A percentile compares a stretch with the other conserved stretches of the same genome.
These are phyloP conservation scores for Allium cepa DNA, from an alignment of 106 monocot genomes.

Conservation along the genomic window DNA sequence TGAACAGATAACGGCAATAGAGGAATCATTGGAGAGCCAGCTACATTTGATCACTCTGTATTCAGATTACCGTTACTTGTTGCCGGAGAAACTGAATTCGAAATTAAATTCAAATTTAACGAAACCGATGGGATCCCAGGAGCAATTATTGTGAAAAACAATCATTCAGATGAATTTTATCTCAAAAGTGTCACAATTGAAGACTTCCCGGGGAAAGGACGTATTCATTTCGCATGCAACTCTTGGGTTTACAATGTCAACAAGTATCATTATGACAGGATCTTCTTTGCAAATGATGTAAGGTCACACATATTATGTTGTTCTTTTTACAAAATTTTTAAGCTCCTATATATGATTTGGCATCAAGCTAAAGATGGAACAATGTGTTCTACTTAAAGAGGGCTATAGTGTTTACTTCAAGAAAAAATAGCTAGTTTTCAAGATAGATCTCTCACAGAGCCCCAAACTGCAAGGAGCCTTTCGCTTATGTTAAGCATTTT, in stretches of 20 bases:
- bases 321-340: no score
- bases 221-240: slow-evolving; percentile 52
- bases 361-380: no score
- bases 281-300: slow-evolving; percentile 57
- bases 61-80: background rate
- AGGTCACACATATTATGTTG: background rate
- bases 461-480: no score
- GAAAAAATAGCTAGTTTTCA: no score
- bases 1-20: slow-evolving; percentile 21
- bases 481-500: no score
- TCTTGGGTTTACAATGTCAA: slow-evolving; percentile 49
- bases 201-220: slow-evolving; percentile 27
- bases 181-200: slow-evolving; percentile 51
- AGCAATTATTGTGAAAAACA: slow-evolving; percentile 41
- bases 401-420: no score
- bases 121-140: slow-evolving; percentile 26
- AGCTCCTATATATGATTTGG: no score
- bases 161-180: slow-evolving; percentile 30
- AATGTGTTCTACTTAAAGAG: no score
- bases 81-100: slow-evolving; percentile 19
- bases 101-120: slow-evolving; percentile 22
- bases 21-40: slow-evolving; percentile 22
- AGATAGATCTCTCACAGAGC: no score
- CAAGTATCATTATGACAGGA: slow-evolving; percentile 27
- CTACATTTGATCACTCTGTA: slow-evolving; percentile 16